Base-by-base conservation (phyloP, 805 yeast genomes). In the Pichia cabralensis region DNA sequence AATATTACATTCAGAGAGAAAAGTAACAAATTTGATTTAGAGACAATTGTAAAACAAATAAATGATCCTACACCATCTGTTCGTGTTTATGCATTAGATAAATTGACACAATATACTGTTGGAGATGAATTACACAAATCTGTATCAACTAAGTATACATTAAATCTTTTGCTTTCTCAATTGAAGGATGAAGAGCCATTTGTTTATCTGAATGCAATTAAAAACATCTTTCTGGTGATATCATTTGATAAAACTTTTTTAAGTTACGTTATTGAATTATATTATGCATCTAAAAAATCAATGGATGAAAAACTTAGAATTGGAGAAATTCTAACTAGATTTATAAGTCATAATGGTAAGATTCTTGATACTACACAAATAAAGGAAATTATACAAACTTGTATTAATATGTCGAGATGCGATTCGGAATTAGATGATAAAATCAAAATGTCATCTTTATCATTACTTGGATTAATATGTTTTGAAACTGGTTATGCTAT, bases 361-460 rank as follows among this genome's bases (percentile, higher is more conserved):
- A 43, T 74, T 1, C 65, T 79, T 24, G 43, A 61, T 1, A 56
- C 57, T 6, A 28, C 47, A 1, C 51, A 80, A 11, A 64, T 71
- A 1, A 56, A 55, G 8, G 33, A 47, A 1, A 51, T 85, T 5
- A 64, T 72, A 1, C 50, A 57, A 5, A 47, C 64, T 0, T 64
- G 74, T 20, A 48, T 81, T 3, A 18, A 21, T 9, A 38, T 38
- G 6, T 26, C 37, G 12, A 25, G 37, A 4, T 15, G 25, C 5
- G 18, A 33, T 12, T 30, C 38, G 10, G 10, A 19, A 5, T 21
- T 22, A 20, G 95, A 85, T 42, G 61, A 67, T 38, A 67, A 77
- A 26, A 43, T 86, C 26, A 64, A 96, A 44, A 77, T 85, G 80
- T 88, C 96, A 2, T 72, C 95, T 0, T 69, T 88, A 74, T 82